Evolutionary conservation across 148 eudicot species (phyloP), one percentile per base, ranked within the genome.

Genomic region (Rhododendron williamsianum): DNA sequence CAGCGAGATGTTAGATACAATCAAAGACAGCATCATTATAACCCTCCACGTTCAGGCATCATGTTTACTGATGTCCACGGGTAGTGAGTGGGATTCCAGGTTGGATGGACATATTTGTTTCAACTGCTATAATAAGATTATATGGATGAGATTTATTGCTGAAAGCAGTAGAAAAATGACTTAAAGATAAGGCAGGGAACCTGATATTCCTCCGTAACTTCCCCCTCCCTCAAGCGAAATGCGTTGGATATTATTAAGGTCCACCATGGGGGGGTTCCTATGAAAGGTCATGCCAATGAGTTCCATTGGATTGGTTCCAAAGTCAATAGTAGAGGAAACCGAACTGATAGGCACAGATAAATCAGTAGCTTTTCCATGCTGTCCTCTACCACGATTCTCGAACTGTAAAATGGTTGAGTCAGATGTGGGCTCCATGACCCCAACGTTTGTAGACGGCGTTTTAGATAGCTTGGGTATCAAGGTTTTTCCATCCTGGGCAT

Each of bases 241-340:
- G 58, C 27, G 13, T 38, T 82, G 58, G 8, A 84, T 78, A 25
- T 25, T 63, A 85, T 43, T 56, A 9, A 87, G 56, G 52, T 88
- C 87, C 87, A 87, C 87, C 49, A 81, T 12, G 48, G 93, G 98
- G 38, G 95, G 93, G 89, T 92, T 91, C 92, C 52, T 89, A 85
- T 88, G 63, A 78, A 93, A 90, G 85, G 91, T 89, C 94, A 93
- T 89, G 83, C 89, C 87, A 69, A 87, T 67, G 56, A 87, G 87
- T 67, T 88, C 83, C 76, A 45, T 6, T 36, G 82, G 46, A 48
- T 89, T 85, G 16, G 76, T 87, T 89, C 83, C 90, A 81, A 83
- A 27, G 63, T 72, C 48, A 30, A 82, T 80, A 84, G 21, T 60
- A 41, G 84, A 38, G 80, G 86, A 82, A 76, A 78, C 81, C n/a